A percentile compares a stretch with the other conserved stretches of the same genome.
Conservation (phyloP, 1,284 basidiomycete species). For the Rhodotorula sp. region DNA sequence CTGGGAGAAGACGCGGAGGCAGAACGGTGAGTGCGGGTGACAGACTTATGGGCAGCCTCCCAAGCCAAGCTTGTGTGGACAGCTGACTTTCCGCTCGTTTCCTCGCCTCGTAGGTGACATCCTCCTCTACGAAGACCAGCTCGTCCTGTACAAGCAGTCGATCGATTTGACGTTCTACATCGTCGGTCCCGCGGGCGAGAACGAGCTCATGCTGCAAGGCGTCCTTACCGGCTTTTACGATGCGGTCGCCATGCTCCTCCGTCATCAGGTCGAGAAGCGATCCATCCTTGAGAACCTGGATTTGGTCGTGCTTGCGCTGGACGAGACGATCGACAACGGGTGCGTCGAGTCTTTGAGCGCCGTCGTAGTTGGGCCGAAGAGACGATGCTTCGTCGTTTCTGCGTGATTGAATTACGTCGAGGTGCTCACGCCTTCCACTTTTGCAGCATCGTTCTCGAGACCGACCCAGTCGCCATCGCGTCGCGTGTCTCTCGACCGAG, state of each 20-base stretch:
- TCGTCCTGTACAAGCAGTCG: slow-evolving; percentile 90
- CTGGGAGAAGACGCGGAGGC: slow-evolving; percentile 90
- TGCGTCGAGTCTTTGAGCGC: slow-evolving; percentile 49
- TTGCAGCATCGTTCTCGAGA: slow-evolving; percentile 90
- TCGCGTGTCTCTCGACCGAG: slow-evolving; percentile 89
- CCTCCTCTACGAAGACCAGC: slow-evolving; percentile 83
- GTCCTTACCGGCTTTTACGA: slow-evolving; percentile 84
- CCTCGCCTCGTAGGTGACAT: slow-evolving; percentile 73
- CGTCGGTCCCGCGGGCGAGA: slow-evolving; percentile 81
- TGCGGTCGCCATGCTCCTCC: slow-evolving; percentile 76
- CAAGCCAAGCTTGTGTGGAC: slow-evolving; percentile 47
- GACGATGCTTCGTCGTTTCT: not conserved
- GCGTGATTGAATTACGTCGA: not conserved
- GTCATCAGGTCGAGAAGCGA: slow-evolving; percentile 92
- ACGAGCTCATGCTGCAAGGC: slow-evolving; percentile 91
- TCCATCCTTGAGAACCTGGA: slow-evolving; percentile 93
- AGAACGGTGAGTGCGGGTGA: slow-evolving; percentile 64
- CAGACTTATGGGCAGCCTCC: too few species aligned
- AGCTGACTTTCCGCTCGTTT: slow-evolving; percentile 87
- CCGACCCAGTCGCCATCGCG: slow-evolving; percentile 90
- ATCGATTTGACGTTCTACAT: slow-evolving; percentile 96
- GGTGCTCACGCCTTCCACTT: not conserved
- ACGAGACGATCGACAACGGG: slow-evolving; percentile 98
- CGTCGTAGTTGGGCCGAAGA: not conserved
- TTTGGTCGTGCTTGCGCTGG: slow-evolving; percentile 84